These are phyloP conservation scores for Wickerhamiella infanticola DNA, from an alignment of 1,139 yeast genomes.

Conservation along the genomic window DNA sequence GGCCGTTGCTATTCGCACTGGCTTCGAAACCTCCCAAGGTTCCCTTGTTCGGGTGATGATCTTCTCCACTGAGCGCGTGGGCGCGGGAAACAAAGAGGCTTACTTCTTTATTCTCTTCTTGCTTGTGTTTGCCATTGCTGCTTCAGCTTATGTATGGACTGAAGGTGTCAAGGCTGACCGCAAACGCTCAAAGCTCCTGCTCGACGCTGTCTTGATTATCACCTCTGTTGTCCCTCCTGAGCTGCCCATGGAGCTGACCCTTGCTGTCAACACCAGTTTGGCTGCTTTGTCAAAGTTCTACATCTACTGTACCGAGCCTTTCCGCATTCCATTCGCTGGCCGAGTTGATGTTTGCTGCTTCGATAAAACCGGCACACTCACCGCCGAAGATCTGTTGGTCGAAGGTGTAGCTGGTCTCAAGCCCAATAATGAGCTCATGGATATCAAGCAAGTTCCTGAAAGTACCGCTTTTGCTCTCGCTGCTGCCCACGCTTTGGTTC, in stretches of 20 bases:
- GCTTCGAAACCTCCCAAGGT: slow-evolving; percentile 97
- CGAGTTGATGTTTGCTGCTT: slow-evolving; percentile 97
- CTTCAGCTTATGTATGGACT: slow-evolving; percentile 97
- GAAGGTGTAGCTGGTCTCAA: slow-evolving; percentile 90
- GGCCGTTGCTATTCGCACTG: slow-evolving; percentile 83
- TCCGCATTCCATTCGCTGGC: slow-evolving; percentile 95
- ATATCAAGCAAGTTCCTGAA: slow-evolving; percentile 45
- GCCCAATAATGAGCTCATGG: slow-evolving; percentile 34
- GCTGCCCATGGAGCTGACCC: slow-evolving; percentile 95
- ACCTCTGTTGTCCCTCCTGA: slow-evolving; percentile 99
- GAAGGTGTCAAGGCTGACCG: slow-evolving; percentile 96
- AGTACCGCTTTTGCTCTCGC: slow-evolving; percentile 68
- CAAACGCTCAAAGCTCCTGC: slow-evolving; percentile 77
- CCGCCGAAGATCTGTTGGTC: slow-evolving; percentile 91
- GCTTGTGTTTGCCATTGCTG: slow-evolving; percentile 82
- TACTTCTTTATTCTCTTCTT: slow-evolving; percentile 81
- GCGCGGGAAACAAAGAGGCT: slow-evolving; percentile 92
- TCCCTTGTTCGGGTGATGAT: slow-evolving; percentile 96
- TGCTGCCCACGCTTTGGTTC: slow-evolving; percentile 90
- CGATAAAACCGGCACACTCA: slow-evolving; percentile 95
- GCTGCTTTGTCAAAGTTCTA: slow-evolving; percentile 75
- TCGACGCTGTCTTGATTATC: slow-evolving; percentile 88
- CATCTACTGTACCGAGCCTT: slow-evolving; percentile 96
- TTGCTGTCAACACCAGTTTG: slow-evolving; percentile 91
- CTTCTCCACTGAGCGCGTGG: slow-evolving; percentile 89